Percentiles rank a stretch among this genome's conserved stretches.
Conservation (phyloP, 2,329 filamentous ascomycete species). For the Pestalotiopsis sp. region DNA sequence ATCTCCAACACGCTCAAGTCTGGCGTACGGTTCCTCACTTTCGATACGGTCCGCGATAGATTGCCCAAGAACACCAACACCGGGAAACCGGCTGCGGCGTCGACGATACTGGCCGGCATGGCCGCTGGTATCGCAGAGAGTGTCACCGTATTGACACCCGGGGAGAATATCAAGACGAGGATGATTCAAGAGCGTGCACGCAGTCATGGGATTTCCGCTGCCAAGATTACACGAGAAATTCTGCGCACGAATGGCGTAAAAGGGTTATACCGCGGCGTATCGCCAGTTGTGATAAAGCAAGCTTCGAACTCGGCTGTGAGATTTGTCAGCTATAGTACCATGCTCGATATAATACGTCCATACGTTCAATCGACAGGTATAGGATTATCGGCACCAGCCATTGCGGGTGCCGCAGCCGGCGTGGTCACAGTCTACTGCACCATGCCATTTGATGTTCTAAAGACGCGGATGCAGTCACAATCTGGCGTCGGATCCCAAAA, state of each 20-base stretch:
- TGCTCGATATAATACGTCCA: background rate
- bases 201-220: background rate
- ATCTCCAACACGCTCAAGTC: background rate
- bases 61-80: background rate
- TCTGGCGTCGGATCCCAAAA: background rate
- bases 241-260: background rate
- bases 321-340: background rate
- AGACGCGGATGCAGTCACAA: background rate
- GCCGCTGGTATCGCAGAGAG: background rate
- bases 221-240: background rate
- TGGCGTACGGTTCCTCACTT: background rate
- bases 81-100: background rate
- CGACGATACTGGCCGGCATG: background rate
- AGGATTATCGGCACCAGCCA: background rate
- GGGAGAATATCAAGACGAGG: background rate
- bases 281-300: background rate
- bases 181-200: background rate
- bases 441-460: background rate
- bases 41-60: background rate
- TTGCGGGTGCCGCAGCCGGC: background rate
- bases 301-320: background rate
- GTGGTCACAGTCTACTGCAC: background rate
- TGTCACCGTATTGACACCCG: background rate
- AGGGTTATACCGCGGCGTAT: background rate
- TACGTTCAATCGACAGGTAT: background rate